These are phyloP conservation scores for Aureobasidium sp. DNA, from an alignment of 2,329 filamentous ascomycete genomes.

Conservation along the genomic window DNA sequence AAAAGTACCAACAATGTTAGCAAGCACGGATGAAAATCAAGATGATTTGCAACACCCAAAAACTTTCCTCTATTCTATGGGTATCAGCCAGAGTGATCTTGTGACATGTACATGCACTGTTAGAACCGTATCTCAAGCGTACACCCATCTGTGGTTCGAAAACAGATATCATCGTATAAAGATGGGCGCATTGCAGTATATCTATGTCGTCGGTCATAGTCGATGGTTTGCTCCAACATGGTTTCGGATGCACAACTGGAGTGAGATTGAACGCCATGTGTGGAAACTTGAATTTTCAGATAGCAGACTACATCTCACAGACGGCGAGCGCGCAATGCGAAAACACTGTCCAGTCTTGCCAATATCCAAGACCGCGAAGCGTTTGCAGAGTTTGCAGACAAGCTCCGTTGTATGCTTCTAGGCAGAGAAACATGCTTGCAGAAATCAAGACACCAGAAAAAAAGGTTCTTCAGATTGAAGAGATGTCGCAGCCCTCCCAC, in stretches of 20 bases:
- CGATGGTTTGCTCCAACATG: too few species aligned
- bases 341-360: not conserved
- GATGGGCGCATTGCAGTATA: not conserved
- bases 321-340: not conserved
- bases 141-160: not conserved
- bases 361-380: slow-evolving; percentile 12
- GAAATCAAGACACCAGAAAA: not conserved
- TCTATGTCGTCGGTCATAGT: not conserved
- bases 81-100: not conserved
- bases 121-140: not conserved
- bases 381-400: not conserved
- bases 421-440: not conserved
- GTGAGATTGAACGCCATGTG: too few species aligned
- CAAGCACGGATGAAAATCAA: slow-evolving; percentile 13
- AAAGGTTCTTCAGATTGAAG: slow-evolving; percentile 8
- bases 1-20: not conserved
- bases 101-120: not conserved
- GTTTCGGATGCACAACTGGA: too few species aligned
- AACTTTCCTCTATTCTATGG: not conserved
- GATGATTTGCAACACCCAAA: slow-evolving; percentile 7
- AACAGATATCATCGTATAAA: not conserved
- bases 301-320: too few species aligned
- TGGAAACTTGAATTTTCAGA: not conserved
- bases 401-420: not conserved
- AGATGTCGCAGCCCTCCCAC: slow-evolving; percentile 36